These are phyloP conservation scores for Chenopodium berlandieri DNA, from an alignment of 148 eudicot species.

Conservation along the genomic window DNA sequence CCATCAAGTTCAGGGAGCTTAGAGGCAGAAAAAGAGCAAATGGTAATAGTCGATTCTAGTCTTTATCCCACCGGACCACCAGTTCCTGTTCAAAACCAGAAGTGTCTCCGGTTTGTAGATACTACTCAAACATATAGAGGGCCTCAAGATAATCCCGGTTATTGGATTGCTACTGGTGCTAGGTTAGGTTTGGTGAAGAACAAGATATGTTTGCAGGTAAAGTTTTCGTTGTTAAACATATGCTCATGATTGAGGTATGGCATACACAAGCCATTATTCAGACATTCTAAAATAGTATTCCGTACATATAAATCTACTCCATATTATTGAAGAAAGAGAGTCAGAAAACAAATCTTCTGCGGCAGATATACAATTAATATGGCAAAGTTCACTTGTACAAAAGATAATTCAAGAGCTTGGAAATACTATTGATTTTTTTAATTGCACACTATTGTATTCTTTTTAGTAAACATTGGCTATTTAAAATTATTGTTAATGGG, in stretches of 20 bases:
- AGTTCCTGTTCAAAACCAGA: constrained; percentile 50
- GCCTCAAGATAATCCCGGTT: constrained; percentile 70
- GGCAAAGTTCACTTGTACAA: neutral
- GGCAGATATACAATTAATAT: neutral
- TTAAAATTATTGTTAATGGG: no score
- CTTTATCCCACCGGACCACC: constrained; percentile 77
- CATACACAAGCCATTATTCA: neutral
- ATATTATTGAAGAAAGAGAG: no score
- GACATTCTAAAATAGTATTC: no score
- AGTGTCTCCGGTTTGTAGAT: constrained; percentile 61
- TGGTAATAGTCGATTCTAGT: constrained; percentile 65
- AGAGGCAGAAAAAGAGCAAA: constrained; percentile 39
- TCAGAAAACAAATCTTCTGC: no score
- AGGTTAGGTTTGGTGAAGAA: constrained; percentile 54
- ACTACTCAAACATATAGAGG: constrained; percentile 54
- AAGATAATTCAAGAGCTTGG: no score
- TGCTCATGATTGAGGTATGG: neutral
- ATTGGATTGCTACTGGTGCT: constrained; percentile 87
- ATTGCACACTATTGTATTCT: neutral
- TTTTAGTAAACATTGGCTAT: no score
- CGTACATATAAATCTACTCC: no score
- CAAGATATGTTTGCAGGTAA: constrained; percentile 60
- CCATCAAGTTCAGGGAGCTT: constrained; percentile 38
- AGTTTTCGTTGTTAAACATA: constrained; percentile 63
- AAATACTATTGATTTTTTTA: neutral